Base-by-base conservation (phyloP, 192 early-diverging fungal species). In the Podila clonocystis region DNA sequence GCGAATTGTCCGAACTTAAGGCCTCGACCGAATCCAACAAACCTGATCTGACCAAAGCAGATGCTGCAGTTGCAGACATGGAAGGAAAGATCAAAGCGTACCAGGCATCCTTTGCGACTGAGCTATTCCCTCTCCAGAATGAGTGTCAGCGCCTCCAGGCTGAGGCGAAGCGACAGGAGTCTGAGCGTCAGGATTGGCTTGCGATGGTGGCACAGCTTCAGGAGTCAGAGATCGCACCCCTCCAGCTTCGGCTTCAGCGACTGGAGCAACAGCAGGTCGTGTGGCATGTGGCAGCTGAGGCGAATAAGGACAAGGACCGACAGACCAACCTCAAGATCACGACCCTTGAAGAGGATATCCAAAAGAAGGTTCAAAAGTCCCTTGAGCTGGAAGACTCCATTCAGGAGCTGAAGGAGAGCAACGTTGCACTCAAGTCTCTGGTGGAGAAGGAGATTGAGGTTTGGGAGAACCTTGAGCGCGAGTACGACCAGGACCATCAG, bases 221-320 rank as follows among this genome's bases (percentile, higher is more conserved):
- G 24, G 77, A 80, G 36, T 60, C 26, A 11, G 77, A 80, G 62
- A 38, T 80, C 24, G 77, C 77, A 0, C 77, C 77, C 12, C 64
- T 80, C 11, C 77, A 80, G 13, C 34, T 80, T 31, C 60, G 77
- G n/a, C 58, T 80, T 13, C 77, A 80, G 36, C 77, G 77, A 19
- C 24, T 80, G 30, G 77, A 80, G 24, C 77, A 80, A 33, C 77
- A 73, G 31, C 77, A 80, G 50, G 29, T 73, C 12, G 77, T 80
- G 3, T 80, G 77, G 77, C 67, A 73, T 55, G 77, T 80, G 5
- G 77, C 77, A 20, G 77, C 66, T 17, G 71, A 63, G 24, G 77
- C 77, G 22, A 80, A 67, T 8, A 80, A 69, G 71, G 70, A 72
- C 31, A 80, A 80, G 67, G 70, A 68, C 24, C 70, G 66, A 9